Percentiles rank a stretch among this genome's conserved stretches.
phyloP scores from a whole-genome alignment of 768 basidiomycete genomes.

The Mycena capillaripes region DNA sequence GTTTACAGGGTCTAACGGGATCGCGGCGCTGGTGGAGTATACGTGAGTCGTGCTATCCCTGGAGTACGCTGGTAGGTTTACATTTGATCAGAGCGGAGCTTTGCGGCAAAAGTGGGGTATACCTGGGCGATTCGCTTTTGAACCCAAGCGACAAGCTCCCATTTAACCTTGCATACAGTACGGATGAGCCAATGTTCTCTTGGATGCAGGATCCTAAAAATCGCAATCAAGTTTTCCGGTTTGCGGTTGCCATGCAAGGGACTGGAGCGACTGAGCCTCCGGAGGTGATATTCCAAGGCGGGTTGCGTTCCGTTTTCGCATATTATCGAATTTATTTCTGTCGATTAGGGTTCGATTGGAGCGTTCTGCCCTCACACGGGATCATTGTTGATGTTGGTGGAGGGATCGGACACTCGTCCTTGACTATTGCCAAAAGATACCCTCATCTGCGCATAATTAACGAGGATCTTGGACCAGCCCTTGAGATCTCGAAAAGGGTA shows the following conservation, averaged over 20 bases:
- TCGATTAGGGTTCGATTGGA: background rate
- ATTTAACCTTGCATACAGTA: background rate
- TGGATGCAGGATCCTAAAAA: slow-evolving; percentile 21
- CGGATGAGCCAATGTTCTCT: background rate
- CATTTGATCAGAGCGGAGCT: slow-evolving; percentile 30
- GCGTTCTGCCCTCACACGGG: background rate
- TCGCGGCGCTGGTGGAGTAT: slow-evolving; percentile 34
- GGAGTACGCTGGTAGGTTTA: too few relatives aligned
- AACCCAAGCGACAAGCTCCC: background rate
- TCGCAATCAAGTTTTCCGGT: background rate
- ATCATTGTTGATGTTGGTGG: slow-evolving; percentile 1
- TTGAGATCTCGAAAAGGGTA: slow-evolving; percentile 1
- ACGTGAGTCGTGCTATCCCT: slow-evolving; percentile 11
- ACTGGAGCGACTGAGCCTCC: slow-evolving; percentile 17
- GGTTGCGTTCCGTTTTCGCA: slow-evolving; percentile 21
- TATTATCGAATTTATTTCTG: background rate
- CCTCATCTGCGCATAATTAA: background rate
- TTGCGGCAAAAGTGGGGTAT: slow-evolving; percentile 17
- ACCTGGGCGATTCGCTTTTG: background rate
- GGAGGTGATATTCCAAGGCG: slow-evolving; percentile 27
- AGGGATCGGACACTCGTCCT: background rate
- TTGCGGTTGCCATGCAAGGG: slow-evolving; percentile 22
- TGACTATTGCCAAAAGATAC: background rate
- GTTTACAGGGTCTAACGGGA: slow-evolving; percentile 21
- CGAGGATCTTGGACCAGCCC: background rate